A percentile compares a stretch with the other conserved stretches of the same genome.
These are phyloP conservation scores for Rubroshorea leprosula DNA, from an alignment of 345 rosid species.

Conservation along the genomic window DNA sequence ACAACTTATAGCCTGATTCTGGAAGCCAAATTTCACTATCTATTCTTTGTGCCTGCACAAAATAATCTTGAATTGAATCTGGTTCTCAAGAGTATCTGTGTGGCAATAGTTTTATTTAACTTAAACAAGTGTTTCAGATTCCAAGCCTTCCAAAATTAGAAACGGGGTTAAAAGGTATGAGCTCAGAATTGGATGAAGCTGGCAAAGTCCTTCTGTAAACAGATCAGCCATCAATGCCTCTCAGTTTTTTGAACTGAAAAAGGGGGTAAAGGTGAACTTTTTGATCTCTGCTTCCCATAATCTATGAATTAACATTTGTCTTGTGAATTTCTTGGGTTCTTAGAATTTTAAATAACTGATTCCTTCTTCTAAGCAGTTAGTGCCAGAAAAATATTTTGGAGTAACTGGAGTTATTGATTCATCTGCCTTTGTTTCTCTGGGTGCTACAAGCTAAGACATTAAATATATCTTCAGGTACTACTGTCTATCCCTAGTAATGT, in stretches of 20 bases:
- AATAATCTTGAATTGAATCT: constrained; percentile 3
- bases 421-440: constrained; percentile 6
- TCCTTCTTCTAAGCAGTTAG: constrained; percentile 8
- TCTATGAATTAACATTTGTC: background rate
- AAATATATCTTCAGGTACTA: constrained; percentile 25
- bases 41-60: constrained; percentile 8
- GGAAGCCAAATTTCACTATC: background rate
- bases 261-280: constrained; percentile 10
- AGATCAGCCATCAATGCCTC: too few species aligned
- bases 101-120: too few species aligned
- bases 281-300: background rate
- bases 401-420: constrained; percentile 4
- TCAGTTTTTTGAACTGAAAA: background rate
- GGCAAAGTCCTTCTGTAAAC: constrained; percentile 6
- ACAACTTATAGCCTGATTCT: constrained; percentile 10
- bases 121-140: background rate
- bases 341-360: background rate
- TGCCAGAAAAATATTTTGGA: constrained; percentile 9
- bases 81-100: background rate
- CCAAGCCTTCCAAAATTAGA: background rate
- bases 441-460: constrained; percentile 16
- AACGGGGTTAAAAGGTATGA: background rate
- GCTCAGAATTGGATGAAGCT: constrained; percentile 8
- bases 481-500: background rate
- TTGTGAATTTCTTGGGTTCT: background rate